Percentiles rank a stretch among this genome's conserved stretches.
These are phyloP conservation scores for Neurospora sp. DNA, from an alignment of 495 filamentous ascomycete genomes.

Conservation along the genomic window DNA sequence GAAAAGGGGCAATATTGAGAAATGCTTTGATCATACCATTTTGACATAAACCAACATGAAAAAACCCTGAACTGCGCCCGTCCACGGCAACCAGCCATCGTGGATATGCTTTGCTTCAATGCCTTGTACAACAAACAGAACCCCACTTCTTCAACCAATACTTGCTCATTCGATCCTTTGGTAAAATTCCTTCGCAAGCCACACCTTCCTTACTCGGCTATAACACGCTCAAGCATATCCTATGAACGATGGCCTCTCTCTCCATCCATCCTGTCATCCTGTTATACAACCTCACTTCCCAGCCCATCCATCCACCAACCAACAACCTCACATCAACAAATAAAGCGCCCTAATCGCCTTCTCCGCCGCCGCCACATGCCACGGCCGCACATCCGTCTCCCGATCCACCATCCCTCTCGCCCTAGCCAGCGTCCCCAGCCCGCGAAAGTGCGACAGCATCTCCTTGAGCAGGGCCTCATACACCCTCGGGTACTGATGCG, in stretches of 20 bases:
- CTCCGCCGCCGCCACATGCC: conserved; percentile 76
- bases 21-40: neutral
- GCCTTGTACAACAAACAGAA: neutral
- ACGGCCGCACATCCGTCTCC: conserved; percentile 59
- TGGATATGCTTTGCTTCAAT: neutral
- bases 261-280: neutral
- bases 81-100: neutral
- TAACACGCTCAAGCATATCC: neutral
- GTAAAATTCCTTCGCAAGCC: neutral
- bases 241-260: neutral
- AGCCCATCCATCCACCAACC: neutral
- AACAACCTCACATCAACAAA: conserved; percentile 37
- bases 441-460: conserved; percentile 62
- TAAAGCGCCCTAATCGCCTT: conserved; percentile 52
- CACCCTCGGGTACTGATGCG: conserved; percentile 24
- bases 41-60: neutral
- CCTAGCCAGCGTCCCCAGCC: conserved; percentile 63
- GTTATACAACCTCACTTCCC: neutral
- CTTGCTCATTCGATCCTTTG: neutral
- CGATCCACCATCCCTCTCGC: conserved; percentile 54
- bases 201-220: neutral
- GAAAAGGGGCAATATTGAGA: no score
- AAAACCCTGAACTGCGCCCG: neutral
- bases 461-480: conserved; percentile 59
- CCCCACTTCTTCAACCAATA: neutral